Evolutionary conservation across 1,139 yeast genomes (phyloP), one percentile per base, ranked within the genome.

Genomic region (Wickerhamiella pararugosa): DNA sequence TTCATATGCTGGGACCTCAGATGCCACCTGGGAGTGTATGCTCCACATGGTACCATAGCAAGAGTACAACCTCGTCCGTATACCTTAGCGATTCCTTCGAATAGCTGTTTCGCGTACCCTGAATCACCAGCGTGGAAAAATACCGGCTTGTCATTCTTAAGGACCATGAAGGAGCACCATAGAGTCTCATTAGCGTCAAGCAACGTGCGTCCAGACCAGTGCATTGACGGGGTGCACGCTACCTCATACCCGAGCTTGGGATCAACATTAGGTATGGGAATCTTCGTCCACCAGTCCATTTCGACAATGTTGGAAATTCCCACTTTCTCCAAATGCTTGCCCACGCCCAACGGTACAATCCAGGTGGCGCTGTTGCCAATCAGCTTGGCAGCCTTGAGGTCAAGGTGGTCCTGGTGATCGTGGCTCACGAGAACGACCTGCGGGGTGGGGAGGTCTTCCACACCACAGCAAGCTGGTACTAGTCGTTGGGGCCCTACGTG

Each of bases 171-270:
- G 0, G 95, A 83, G 51, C 94, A 81, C 97, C 97, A 87, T 40
- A 87, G 62, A 0, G 94, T 74, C 30, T 67, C 64, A 59, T 87
- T 87, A 1, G 93, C 73, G 57, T 87, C 97, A 27, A 77, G 56
- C 28, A 87, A 61, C 38, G 73, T 71, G 36, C 95, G 62, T 0
- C 96, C 97, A 1, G 94, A 81, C 97, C 97, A 87, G 61, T 87
- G 97, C 96, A 87, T 87, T 0, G 96, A 84, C 0, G 97, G 97
- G 0, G 92, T 73, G 60, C 96, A 83, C 1, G 83, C 86, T 29
- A 87, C 65, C 51, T 82, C 87, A 65, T 80, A 84, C 25, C 70
- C 65, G 45, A 74, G 78, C 1, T 65, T 61, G 6, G 66, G 55
- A 11, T 51, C 52, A 25, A 51, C 40, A 63, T 56, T 47, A 2